Base-by-base conservation (phyloP, 192 early-diverging fungal genomes). In the Coemansia brasiliensis region DNA sequence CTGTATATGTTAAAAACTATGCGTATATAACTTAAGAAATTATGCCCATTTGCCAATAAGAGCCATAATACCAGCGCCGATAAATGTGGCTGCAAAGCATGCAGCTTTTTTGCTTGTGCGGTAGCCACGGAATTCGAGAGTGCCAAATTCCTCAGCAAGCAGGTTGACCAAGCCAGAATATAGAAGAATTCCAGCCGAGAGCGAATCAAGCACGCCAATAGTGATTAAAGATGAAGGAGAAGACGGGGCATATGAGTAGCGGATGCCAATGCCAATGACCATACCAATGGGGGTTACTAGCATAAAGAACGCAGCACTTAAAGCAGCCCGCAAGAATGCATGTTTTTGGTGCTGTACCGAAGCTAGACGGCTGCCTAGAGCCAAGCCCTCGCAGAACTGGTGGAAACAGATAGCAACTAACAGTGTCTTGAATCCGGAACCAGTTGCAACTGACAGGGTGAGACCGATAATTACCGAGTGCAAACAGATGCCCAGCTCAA, bases 281-380 rank as follows among this genome's bases (percentile, higher is more conserved):
- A 91, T 80, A 51, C 92, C 92, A 12, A 93, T 29, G 2, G 92
- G 92, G 5, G 91, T 93, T n/a, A 85, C 87, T 6, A 94, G 49
- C 22, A 85, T 78, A 64, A 87, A 93, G 12, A 75, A 26, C 0
- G 73, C 40, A 12, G 83, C 82, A 59, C 83, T 84, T 13, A 76
- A 7, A 0, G 72, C n/a, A 4, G 83, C 69, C 3, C 62, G 46
- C 22, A 70, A 18, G 17, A 69, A 67, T 4, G 56, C 64, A 21
- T 53, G 49, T 12, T 42, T 16, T 12, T 58, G 58, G 57, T 73
- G 59, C 37, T 65, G 53, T 21, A 88, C 58, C 13, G 83, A 83
- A 6, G 85, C 84, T 52, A 91, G 74, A 20, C 90, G 83, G 25
- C 87, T 84, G 29, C 90, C 90, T 44, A 92, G 79, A 11, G 89